Evolutionary conservation across 2,329 filamentous ascomycete genomes (phyloP).

Genomic region (Aspergillus viridinutans): DNA sequence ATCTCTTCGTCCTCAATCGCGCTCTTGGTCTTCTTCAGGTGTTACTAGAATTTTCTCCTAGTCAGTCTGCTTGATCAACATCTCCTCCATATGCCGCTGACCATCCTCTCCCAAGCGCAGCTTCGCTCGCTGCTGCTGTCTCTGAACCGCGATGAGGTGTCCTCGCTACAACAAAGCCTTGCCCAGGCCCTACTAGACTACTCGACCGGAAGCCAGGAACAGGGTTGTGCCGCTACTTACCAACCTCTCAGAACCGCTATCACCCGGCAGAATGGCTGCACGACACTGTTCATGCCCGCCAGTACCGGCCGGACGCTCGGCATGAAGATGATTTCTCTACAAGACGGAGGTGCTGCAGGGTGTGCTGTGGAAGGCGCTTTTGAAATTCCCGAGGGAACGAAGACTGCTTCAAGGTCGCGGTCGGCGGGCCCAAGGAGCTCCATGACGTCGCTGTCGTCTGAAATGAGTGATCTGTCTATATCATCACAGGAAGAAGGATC

Average conservation of each 20-base stretch:
- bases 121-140: constrained; percentile 54
- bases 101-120: constrained; percentile 54
- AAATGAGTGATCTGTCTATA: constrained; percentile 33
- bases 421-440: constrained; percentile 24
- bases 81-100: constrained; percentile 51
- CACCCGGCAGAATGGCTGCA: constrained; percentile 57
- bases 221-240: constrained; percentile 55
- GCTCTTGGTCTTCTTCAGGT: background rate
- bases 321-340: constrained; percentile 61
- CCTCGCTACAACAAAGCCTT: constrained; percentile 54
- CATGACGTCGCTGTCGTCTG: constrained; percentile 32
- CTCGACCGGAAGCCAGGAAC: constrained; percentile 57
- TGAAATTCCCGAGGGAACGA: constrained; percentile 14
- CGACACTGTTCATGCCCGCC: constrained; percentile 65
- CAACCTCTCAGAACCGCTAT: constrained; percentile 61
- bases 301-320: constrained; percentile 57
- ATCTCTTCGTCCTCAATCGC: background rate
- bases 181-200: constrained; percentile 61
- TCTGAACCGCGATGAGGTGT: constrained; percentile 54
- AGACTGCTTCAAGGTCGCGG: constrained; percentile 13
- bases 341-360: constrained; percentile 30
- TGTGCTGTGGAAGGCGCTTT: constrained; percentile 31
- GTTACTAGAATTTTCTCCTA: background rate
- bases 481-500: constrained; percentile 26
- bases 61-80: background rate